Evolutionary conservation across 169 alveolate genomes (phyloP), one percentile per base, ranked within the genome.

Genomic region (Plasmodium gonderi): DNA sequence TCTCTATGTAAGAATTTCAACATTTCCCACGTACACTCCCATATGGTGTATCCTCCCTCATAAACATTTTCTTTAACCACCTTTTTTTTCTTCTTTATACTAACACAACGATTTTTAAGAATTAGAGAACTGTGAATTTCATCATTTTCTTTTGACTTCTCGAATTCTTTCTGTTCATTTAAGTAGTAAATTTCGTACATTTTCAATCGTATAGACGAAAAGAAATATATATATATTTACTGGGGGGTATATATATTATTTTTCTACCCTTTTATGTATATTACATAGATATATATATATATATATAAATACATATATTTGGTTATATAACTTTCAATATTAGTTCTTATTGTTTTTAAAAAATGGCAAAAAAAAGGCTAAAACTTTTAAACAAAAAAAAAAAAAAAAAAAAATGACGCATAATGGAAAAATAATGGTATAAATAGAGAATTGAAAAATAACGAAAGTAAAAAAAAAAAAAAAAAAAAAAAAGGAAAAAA

Each of bases 21-120:
- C 93, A 87, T 87, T 26, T 87, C 93, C 93, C 93, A 87, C 47
- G 93, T 87, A 65, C 93, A 87, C 33, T 87, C 93, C 93, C 93
- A 87, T 76, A 87, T 87, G 64, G 93, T 76, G 64, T 87, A 87
- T 36, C 93, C 93, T 36, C 93, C 93, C 54, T 87, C 93, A 45
- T 87, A 87, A 17, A 67, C 31, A 47, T 87, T 87, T 42, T 77
- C 49, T 51, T 33, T 67, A 17, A 87, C 87, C 47, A 87, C 12
- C 74, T 75, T 87, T 54, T 33, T 54, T 60, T 87, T 74, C 68
- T 87, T 87, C 79, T 87, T 67, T 47, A 29, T 6, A 64, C 29
- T 20, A 60, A 87, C 72, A 60, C 72, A 40, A 51, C 67, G 79
- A 68, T 60, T 87, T 77, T 76, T 74, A 17, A 87, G 67, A 64